Conservation (phyloP, 2,329 filamentous ascomycete species). For the Colletotrichum lentis region DNA sequence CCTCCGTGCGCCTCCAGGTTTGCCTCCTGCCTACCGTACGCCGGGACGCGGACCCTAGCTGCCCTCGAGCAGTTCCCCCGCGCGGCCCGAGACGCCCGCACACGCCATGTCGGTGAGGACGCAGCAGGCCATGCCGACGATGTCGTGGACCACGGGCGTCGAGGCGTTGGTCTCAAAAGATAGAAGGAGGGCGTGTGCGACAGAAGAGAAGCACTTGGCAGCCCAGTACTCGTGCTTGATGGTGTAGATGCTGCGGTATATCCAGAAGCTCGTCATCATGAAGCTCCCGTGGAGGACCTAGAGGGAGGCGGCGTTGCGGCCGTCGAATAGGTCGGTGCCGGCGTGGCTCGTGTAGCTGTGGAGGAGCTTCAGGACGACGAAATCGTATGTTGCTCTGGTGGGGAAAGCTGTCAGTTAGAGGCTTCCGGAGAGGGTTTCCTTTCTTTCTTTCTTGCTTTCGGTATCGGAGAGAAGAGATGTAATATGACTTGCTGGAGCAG, state of each 20-base stretch:
- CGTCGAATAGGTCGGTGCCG: constrained; percentile 39
- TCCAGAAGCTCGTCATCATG: constrained; percentile 39
- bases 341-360: constrained; percentile 2
- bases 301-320: constrained; percentile 55
- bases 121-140: constrained; percentile 15
- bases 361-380: constrained; percentile 18
- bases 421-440: not conserved
- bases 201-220: constrained; percentile 13
- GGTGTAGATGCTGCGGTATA: constrained; percentile 42
- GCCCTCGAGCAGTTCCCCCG: not conserved
- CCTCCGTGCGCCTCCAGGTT: not conserved
- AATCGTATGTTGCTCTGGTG: constrained; percentile 20
- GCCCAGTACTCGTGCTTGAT: constrained; percentile 41
- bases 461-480: no score
- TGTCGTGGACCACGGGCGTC: not conserved
- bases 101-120: constrained; percentile 13
- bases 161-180: not conserved
- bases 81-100: constrained; percentile 7
- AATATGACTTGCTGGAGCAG: constrained; percentile 11
- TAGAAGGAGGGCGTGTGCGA: constrained; percentile 3
- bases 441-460: not conserved
- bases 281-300: constrained; percentile 48
- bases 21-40: not conserved
- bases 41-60: constrained; percentile 5
- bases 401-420: not conserved